Base-by-base conservation (phyloP, 169 alveolate species). In the Plasmodium cynomolgi region DNA sequence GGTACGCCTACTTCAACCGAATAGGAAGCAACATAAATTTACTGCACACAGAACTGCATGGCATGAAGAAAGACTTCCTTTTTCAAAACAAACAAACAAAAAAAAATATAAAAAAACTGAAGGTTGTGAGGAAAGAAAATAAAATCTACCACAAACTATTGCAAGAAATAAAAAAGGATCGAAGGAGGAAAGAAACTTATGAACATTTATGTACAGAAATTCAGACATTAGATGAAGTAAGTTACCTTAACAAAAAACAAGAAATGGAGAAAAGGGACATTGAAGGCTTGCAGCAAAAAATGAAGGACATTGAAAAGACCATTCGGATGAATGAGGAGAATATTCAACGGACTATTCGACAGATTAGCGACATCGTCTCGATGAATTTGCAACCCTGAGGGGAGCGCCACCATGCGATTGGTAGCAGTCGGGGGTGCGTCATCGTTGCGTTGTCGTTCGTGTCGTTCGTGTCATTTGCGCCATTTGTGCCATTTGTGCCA, bases 161-260 rank as follows among this genome's bases (percentile, higher is more conserved):
- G 9, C 58, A 91, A 34, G 86, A 91, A 41, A 74, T 82, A 1
- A 91, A 91, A 81, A 47, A 81, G 39, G 77, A 81, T 44, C 33
- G 92, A 71, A 91, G 83, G 56, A 68, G 84, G 83, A 91, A 81
- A 72, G 95, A 91, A 50, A 44, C 83, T 17, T 91, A 91, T 82
- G 95, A 91, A 72, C 34, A 23, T 2, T 31, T 91, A 33, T 50
- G 92, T 23, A 20, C 62, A 23, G 92, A 91, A 91, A 77, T 81
- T 47, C 31, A 82, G 54, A 91, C 44, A 72, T 54, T 91, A 44
- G 95, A 91, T 31, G 92, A 91, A 20, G 95, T 91, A n/a, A 81
- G 15, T 71, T 72, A 23, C 17, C 80, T 91, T 31, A 77, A 81
- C 74, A 47, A 71, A n/a, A 91, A 72, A 77, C 92, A 91, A 82